Evolutionary conservation across 2,329 filamentous ascomycete species (phyloP).

Genomic region (Dryadomyces sulphureus): DNA sequence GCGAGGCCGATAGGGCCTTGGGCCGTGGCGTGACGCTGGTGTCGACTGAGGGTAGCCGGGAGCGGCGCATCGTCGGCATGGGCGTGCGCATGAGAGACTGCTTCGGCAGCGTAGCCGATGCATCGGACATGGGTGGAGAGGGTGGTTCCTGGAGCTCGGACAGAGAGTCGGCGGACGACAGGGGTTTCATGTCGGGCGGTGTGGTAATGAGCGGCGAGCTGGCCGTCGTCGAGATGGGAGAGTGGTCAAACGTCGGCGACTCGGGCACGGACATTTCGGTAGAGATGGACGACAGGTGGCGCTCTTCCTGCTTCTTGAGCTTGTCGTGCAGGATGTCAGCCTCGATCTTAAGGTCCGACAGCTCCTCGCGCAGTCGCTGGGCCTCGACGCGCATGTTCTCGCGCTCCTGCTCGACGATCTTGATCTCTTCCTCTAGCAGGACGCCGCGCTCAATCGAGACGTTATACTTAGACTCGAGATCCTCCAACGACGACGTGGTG

Average conservation of each 20-base stretch:
- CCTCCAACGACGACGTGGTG: slow-evolving; percentile 88
- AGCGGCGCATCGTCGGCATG: slow-evolving; percentile 26
- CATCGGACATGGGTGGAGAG: slow-evolving; percentile 85
- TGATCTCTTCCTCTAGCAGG: slow-evolving; percentile 90
- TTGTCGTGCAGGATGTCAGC: slow-evolving; percentile 91
- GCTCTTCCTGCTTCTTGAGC: slow-evolving; percentile 54
- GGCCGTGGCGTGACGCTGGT: slow-evolving; percentile 35
- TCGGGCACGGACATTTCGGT: slow-evolving; percentile 49
- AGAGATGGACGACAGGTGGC: slow-evolving; percentile 43
- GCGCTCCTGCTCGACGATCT: slow-evolving; percentile 78
- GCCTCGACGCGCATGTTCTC: slow-evolving; percentile 79
- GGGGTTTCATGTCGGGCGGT: slow-evolving; percentile 58
- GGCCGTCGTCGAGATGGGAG: slow-evolving; percentile 60
- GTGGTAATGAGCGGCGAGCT: slow-evolving; percentile 86
- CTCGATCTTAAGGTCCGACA: slow-evolving; percentile 88
- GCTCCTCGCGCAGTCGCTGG: slow-evolving; percentile 77
- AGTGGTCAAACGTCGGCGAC: slow-evolving; percentile 60
- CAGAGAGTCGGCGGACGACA: slow-evolving; percentile 38
- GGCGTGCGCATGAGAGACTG: slow-evolving; percentile 20
- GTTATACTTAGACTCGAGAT: slow-evolving; percentile 95
- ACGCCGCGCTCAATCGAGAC: slow-evolving; percentile 82
- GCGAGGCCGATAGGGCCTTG: slow-evolving; percentile 22
- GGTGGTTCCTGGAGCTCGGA: slow-evolving; percentile 69
- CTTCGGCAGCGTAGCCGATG: slow-evolving; percentile 39
- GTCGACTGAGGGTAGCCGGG: slow-evolving; percentile 40